Base-by-base conservation (phyloP, 306 rosid genomes). In the Malus sylvestris region DNA sequence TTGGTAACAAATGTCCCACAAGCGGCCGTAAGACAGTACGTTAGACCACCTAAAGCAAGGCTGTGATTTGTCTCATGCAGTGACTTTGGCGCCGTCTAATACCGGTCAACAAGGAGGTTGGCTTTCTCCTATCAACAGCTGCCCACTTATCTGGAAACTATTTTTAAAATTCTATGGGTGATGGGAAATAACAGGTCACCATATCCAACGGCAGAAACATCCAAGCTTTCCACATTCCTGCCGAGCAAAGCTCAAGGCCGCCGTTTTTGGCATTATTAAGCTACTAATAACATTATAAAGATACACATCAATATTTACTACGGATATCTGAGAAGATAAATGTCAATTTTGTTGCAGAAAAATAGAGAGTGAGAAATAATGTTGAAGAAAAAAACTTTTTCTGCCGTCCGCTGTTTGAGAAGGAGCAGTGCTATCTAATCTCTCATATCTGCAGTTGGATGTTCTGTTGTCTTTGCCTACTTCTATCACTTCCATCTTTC, bases 21-120 rank as follows among this genome's bases (percentile, higher is more conserved):
- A 72, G 42, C 13, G 68, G 53, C 62, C 58, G 58, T 40, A 46
- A 30, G 74, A 72, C 29, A 72, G 60, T 29, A 61, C 78, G 78
- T 38, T 46, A 58, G 45, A 67, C 58, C 73, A 59, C 55, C 69
- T 64, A 67, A 32, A 30, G 62, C n/a, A 22, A 67, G 75, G 83
- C 83, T 67, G 83, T 73, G 74, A 16, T 33, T 73, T 79, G 82
- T 79, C 82, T 57, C 74, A 73, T 79, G 67, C 78, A 10, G 74
- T 72, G 82, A 72, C 82, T 30, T 73, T 57, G 83, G 40, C 74
- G 29, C 74, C 74, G 74, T 68, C 74, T 68, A 74, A 44, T 74
- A 61, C 70, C 59, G 45, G 52, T 19, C 59, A 74, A 62, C 61
- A 74, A 74, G 33, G 68, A 68, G 1, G 45, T 33, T 65, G 69